Conservation (phyloP, 352 stramenopile genomes). For the Pythium aquatile region DNA sequence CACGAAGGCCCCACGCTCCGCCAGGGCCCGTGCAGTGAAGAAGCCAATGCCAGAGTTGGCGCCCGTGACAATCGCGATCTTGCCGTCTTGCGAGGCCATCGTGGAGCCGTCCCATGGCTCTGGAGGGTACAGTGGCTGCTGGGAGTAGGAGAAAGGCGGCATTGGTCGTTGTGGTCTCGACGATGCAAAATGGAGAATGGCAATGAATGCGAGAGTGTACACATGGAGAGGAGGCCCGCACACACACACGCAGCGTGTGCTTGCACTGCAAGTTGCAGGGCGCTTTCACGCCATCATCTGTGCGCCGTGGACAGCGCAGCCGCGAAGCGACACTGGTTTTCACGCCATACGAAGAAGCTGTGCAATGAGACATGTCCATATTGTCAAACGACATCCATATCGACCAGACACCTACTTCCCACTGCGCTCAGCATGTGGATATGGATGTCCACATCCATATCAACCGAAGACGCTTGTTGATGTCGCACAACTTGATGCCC, state of each 20-base stretch:
- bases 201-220: background rate
- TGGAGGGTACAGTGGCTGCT: background rate
- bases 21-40: constrained; percentile 44
- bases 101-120: constrained; percentile 15
- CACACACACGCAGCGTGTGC: background rate
- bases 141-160: constrained; percentile 1
- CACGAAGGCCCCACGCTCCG: constrained; percentile 42
- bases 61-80: constrained; percentile 61
- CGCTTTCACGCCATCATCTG: background rate
- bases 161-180: background rate
- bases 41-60: constrained; percentile 64
- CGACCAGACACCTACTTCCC: background rate
- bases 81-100: constrained; percentile 28
- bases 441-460: too few species aligned
- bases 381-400: background rate
- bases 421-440: too few species aligned
- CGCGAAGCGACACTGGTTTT: background rate
- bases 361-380: too few species aligned
- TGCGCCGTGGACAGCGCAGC: background rate
- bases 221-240: background rate
- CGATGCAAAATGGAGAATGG: background rate
- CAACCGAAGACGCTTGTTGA: too few species aligned
- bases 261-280: background rate
- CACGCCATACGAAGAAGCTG: background rate
- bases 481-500: background rate